Base-by-base conservation (phyloP, 169 alveolate species). In the Babesia ovis region DNA sequence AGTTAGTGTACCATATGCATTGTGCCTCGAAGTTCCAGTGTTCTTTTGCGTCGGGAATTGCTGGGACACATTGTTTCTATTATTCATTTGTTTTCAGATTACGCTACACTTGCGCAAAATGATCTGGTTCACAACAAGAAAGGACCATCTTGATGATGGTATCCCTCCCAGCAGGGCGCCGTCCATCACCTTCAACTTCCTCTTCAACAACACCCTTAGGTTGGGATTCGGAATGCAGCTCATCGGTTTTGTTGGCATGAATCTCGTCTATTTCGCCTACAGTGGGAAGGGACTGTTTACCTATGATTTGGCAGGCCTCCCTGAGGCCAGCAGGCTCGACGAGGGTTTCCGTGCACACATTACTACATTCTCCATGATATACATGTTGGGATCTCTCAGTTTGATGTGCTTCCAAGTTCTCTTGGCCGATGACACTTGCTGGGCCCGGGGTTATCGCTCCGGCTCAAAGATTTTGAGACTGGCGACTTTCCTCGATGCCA, bases 401-500 rank as follows among this genome's bases (percentile, higher is more conserved):
- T 81, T 94, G 46, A 87, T 94, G 86, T 90, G 93, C 75, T 94
- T 94, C 81, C 97, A 94, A 85, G 93, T 93, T 29, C 87, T 94
- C 46, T 89, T 93, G 22, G 97, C 97, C 16, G 97, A 94, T 64
- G 97, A 94, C 61, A 92, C 97, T 27, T 92, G 96, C 77, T 94
- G 96, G 96, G 97, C 97, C 56, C 85, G 97, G 82, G 97, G 97
- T 32, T 94, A 94, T 83, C 94, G 96, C 60, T 92, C 97, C 22
- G 97, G 97, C 25, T 92, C 96, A 62, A 94, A 94, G 85, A 92
- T 94, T 45, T 75, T 94, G 51, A 83, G 95, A 55, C 68, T 94
- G 50, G 97, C 97, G 23, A 89, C 97, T n/a, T 92, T 94, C 70
- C 82, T 94, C 60, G 97, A 94, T 68, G 72, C 95, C 39, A 68